Base-by-base conservation (phyloP, 768 basidiomycete species). In the Pleurotus tuoliensis region DNA sequence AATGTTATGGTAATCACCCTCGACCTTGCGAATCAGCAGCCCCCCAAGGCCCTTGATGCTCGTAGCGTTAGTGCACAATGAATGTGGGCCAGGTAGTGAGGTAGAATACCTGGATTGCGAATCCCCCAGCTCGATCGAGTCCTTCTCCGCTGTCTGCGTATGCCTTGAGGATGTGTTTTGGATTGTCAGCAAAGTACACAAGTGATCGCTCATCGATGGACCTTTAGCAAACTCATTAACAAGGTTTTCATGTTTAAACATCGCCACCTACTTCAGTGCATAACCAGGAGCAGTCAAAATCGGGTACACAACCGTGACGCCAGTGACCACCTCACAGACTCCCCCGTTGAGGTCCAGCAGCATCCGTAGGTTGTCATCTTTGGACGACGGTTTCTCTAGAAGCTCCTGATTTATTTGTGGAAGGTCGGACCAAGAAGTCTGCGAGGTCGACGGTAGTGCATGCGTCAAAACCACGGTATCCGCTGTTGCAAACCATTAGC, bases 391-490 rank as follows among this genome's bases (percentile, higher is more conserved):
- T 67, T 98, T 99, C 71, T 99, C 97, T 1, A 98, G 74, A 5
- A 98, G 75, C 50, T 93, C 90, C 56, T 92, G 92, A 1, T 66
- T 68, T 4, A 69, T 69, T 22, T 74, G 68, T 1, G 82, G 79
- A 7, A 81, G 70, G 11, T 84, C 73, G 9, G 82, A 79, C 50
- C 81, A 83, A 7, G 83, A 78, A 1, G 70, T 70, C 52, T 81
- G 78, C 9, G 86, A 80, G 2, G 82, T 81, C 43, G 82, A 71
- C 0, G 88, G 84, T 50, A 82, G 76, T 0, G 82, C 78, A 62
- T 89, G 90, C 3, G 87, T 88, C 41, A 99, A 75, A n/a, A 98
- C 94, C 12, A 99, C 86, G 0, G 97, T 98, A 68, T 99, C 97
- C 60, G 96, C 97, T 94, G 67, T 43, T 1, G 20, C 20, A 20